Evolutionary conservation across 495 filamentous ascomycete genomes (phyloP).

Genomic region (Hypoxylon subgilvum): DNA sequence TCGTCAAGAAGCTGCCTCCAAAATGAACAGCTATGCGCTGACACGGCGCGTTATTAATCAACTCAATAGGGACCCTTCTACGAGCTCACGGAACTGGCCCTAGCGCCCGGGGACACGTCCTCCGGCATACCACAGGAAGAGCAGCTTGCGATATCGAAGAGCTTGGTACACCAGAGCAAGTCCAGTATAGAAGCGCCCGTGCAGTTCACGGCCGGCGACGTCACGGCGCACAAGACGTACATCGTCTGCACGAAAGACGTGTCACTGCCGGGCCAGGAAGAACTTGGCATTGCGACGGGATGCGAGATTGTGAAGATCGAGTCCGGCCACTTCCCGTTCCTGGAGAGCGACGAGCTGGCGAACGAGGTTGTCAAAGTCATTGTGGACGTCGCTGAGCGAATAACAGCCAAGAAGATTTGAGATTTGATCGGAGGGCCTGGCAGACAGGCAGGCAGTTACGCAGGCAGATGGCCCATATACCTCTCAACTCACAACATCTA

Average conservation of each 20-base stretch:
- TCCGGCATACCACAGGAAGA: constrained; percentile 4
- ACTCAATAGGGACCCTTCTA: constrained; percentile 27
- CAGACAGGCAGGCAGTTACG: not conserved
- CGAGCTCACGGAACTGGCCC: constrained; percentile 22
- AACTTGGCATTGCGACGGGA: constrained; percentile 6
- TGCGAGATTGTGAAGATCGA: constrained; percentile 17
- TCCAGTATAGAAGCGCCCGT: constrained; percentile 19
- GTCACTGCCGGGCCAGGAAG: constrained; percentile 24
- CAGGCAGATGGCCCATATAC: not conserved
- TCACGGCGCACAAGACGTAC: constrained; percentile 35
- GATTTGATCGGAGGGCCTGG: not conserved
- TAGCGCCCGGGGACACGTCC: not conserved
- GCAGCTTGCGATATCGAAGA: constrained; percentile 4
- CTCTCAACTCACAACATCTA: constrained; percentile 27
- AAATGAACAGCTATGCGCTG: not conserved
- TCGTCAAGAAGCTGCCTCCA: not conserved
- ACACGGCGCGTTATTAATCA: not conserved
- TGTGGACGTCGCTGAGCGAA: constrained; percentile 24
- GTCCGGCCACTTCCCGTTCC: constrained; percentile 26
- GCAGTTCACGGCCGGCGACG: constrained; percentile 26
- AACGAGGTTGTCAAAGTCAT: constrained; percentile 24
- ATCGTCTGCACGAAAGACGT: constrained; percentile 31
- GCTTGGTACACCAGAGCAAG: constrained; percentile 32
- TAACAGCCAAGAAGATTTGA: not conserved
- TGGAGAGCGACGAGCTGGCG: constrained; percentile 20